Evolutionary conservation across 805 yeast genomes (phyloP).

Genomic region (Metschnikowia anglica): DNA sequence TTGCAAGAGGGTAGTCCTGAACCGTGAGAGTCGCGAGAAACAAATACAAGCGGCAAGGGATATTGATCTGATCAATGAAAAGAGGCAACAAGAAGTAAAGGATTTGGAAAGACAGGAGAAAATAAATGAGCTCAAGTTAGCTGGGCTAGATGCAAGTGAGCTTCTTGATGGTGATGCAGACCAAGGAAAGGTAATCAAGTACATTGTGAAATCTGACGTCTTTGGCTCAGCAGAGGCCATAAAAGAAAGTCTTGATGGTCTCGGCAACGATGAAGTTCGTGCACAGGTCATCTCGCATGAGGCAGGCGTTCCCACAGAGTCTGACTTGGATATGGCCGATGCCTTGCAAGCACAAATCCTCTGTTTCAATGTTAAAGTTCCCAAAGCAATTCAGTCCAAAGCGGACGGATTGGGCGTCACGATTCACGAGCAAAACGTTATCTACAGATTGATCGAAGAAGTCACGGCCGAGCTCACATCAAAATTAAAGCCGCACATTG

Average conservation of each 20-base stretch:
- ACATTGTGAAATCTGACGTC: constrained; percentile 86
- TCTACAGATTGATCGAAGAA: constrained; percentile 83
- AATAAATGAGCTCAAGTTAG: constrained; percentile 54
- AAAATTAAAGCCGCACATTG: constrained; percentile 63
- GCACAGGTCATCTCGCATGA: constrained; percentile 68
- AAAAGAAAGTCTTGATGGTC: constrained; percentile 67
- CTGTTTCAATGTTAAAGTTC: constrained; percentile 72
- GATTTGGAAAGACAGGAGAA: constrained; percentile 53
- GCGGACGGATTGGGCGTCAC: constrained; percentile 60
- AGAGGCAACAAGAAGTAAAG: constrained; percentile 54
- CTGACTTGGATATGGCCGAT: constrained; percentile 41
- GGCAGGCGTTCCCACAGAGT: constrained; percentile 70
- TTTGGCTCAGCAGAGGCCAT: constrained; percentile 95
- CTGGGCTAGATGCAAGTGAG: constrained; percentile 58
- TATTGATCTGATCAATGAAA: constrained; percentile 68
- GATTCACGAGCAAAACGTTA: constrained; percentile 69
- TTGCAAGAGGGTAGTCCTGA: constrained; percentile 73
- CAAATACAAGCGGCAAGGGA: constrained; percentile 58
- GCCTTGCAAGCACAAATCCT: constrained; percentile 62
- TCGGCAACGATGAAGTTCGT: constrained; percentile 86
- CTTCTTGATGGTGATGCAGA: constrained; percentile 34
- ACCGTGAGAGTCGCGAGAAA: constrained; percentile 55
- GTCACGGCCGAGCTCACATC: constrained; percentile 65
- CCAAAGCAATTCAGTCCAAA: constrained; percentile 57
- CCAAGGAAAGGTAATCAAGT: constrained; percentile 32